phyloP scores from a whole-genome alignment of 2,329 filamentous ascomycete genomes.

The Ophiostoma ulmi region DNA sequence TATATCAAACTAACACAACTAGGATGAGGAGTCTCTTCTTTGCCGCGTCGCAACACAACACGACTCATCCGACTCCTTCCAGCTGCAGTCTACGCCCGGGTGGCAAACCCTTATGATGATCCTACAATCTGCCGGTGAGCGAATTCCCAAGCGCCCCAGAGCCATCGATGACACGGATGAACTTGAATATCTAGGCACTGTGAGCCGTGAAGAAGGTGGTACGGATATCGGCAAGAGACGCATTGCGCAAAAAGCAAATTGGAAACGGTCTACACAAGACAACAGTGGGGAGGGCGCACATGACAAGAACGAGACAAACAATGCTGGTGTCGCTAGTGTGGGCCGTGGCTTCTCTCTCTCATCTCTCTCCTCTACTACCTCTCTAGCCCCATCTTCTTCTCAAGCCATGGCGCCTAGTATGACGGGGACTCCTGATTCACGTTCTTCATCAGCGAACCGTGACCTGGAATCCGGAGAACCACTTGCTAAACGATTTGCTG shows the following conservation, averaged over 20 bases:
- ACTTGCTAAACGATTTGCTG: conserved; percentile 62
- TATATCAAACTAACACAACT: conserved; percentile 22
- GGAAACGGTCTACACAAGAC: conserved; percentile 14
- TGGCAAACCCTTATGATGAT: conserved; percentile 94
- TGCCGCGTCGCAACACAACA: conserved; percentile 79
- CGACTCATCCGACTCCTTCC: conserved; percentile 73
- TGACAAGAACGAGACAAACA: neutral
- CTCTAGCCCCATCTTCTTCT: conserved; percentile 12
- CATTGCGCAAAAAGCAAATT: conserved; percentile 12
- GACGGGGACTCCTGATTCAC: conserved; percentile 25
- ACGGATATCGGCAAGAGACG: conserved; percentile 14
- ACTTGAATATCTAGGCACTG: conserved; percentile 19
- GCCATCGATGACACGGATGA: conserved; percentile 23
- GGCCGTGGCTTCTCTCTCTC: conserved; percentile 3
- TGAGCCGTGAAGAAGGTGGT: conserved; percentile 7
- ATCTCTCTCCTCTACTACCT: conserved; percentile 9
- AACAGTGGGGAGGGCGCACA: neutral
- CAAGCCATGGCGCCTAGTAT: neutral
- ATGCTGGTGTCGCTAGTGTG: neutral
- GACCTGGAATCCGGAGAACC: conserved; percentile 42
- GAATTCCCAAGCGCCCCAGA: conserved; percentile 64
- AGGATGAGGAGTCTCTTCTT: conserved; percentile 87
- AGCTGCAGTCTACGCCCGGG: conserved; percentile 79
- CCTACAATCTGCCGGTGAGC: conserved; percentile 95
- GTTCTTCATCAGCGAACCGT: conserved; percentile 31